These are phyloP conservation scores for Rhodotorula sp. DNA, from an alignment of 1,284 basidiomycete genomes.

Conservation along the genomic window DNA sequence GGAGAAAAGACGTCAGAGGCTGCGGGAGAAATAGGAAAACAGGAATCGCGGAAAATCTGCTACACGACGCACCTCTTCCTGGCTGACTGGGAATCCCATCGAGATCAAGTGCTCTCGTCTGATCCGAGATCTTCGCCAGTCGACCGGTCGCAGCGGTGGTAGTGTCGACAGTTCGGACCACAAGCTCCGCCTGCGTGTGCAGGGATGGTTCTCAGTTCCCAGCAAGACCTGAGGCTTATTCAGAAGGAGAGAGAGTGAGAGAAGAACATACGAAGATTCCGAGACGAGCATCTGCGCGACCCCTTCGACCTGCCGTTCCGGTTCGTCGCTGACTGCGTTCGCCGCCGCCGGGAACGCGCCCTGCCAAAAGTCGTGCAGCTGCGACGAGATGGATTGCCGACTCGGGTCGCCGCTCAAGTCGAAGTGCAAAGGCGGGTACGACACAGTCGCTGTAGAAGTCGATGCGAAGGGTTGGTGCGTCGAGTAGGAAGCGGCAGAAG, in stretches of 20 bases:
- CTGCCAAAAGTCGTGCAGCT: constrained; percentile 64
- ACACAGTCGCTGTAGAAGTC: constrained; percentile 23
- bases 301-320: constrained; percentile 73
- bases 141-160: constrained; percentile 65
- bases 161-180: constrained; percentile 41
- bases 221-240: not conserved
- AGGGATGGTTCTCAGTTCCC: not conserved
- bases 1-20: too few relatives aligned
- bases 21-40: too few relatives aligned
- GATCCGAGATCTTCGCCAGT: constrained; percentile 85
- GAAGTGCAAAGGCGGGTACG: constrained; percentile 64
- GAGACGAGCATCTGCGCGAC: constrained; percentile 71
- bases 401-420: constrained; percentile 60
- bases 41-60: too few relatives aligned
- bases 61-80: constrained; percentile 68
- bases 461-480: constrained; percentile 2
- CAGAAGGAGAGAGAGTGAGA: not conserved
- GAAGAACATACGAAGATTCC: constrained; percentile 40
- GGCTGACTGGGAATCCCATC: constrained; percentile 85
- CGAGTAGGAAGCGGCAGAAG: not conserved
- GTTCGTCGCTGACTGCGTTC: constrained; percentile 63
- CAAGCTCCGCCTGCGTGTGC: constrained; percentile 19
- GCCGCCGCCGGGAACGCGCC: constrained; percentile 60
- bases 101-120: constrained; percentile 82
- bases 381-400: constrained; percentile 58